These are phyloP conservation scores for Fusarium sp. DNA, from an alignment of 2,329 filamentous ascomycete species.

Conservation along the genomic window DNA sequence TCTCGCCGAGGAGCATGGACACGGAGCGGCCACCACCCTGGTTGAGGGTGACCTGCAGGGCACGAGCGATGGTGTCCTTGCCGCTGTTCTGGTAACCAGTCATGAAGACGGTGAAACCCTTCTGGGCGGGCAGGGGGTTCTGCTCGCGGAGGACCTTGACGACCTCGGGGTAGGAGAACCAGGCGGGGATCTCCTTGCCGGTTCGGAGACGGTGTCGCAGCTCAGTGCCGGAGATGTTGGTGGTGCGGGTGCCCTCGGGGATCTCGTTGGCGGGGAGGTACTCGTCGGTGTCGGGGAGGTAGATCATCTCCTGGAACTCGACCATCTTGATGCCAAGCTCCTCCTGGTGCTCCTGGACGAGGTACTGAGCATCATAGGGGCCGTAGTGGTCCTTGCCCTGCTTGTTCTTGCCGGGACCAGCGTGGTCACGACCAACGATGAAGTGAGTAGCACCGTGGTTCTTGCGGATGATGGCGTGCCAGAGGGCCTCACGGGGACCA, in stretches of 20 bases:
- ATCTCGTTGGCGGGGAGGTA: conserved; percentile 96
- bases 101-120: conserved; percentile 98
- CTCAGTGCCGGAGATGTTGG: conserved; percentile 90
- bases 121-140: conserved; percentile 88
- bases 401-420: conserved; percentile 98
- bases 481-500: conserved; percentile 96
- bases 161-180: conserved; percentile 99
- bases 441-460: conserved; percentile 99
- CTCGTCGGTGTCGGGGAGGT: conserved; percentile 96
- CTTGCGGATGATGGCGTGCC: conserved; percentile 99
- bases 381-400: conserved; percentile 97
- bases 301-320: conserved; percentile 99
- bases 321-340: conserved; percentile 99
- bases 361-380: conserved; percentile 95
- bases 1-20: conserved; percentile 94
- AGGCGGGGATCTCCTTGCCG: conserved; percentile 95
- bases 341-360: conserved; percentile 94
- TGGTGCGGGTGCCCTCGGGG: conserved; percentile 82
- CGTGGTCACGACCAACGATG: conserved; percentile 98
- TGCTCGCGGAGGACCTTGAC: conserved; percentile 96
- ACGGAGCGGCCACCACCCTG: conserved; percentile 97
- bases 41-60: conserved; percentile 96
- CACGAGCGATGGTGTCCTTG: conserved; percentile 96
- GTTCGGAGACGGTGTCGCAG: conserved; percentile 91
- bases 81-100: conserved; percentile 97